Evolutionary conservation across 139 green algal genomes (phyloP).

Genomic region (Raphidocelis subcapitata): DNA sequence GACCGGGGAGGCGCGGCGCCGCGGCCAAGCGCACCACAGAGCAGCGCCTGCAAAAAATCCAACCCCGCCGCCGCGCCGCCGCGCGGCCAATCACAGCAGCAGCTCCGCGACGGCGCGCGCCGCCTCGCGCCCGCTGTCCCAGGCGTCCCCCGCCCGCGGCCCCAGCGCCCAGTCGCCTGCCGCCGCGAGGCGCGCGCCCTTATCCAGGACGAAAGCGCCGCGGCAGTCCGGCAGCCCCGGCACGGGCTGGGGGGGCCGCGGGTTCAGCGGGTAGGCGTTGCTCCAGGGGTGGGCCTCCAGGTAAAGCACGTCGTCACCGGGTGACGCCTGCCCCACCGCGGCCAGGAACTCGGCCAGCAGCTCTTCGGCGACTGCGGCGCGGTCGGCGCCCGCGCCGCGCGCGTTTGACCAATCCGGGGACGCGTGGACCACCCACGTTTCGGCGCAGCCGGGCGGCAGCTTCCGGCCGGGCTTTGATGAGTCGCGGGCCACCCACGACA

Average conservation of each 20-base stretch:
- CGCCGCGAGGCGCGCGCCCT: background rate
- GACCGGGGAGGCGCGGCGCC: too few relatives aligned
- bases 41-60: too few relatives aligned
- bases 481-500: conserved; percentile 21
- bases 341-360: conserved; percentile 3
- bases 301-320: conserved; percentile 5
- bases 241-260: background rate
- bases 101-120: background rate
- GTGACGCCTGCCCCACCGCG: background rate
- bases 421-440: conserved; percentile 21
- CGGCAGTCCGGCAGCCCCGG: background rate
- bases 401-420: conserved; percentile 16
- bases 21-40: too few relatives aligned
- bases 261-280: conserved; percentile 31
- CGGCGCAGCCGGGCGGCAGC: conserved; percentile 6
- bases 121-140: conserved; percentile 11
- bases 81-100: too few relatives aligned
- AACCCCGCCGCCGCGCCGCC: too few relatives aligned
- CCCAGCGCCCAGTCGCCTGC: conserved; percentile 22
- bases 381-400: background rate
- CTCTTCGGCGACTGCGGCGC: conserved; percentile 1
- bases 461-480: conserved; percentile 17
- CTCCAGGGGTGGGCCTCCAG: conserved; percentile 19
- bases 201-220: conserved; percentile 9
- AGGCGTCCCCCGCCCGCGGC: conserved; percentile 7